phyloP scores from a whole-genome alignment of 768 basidiomycete genomes.

The Dictyophora rubrovolvata region DNA sequence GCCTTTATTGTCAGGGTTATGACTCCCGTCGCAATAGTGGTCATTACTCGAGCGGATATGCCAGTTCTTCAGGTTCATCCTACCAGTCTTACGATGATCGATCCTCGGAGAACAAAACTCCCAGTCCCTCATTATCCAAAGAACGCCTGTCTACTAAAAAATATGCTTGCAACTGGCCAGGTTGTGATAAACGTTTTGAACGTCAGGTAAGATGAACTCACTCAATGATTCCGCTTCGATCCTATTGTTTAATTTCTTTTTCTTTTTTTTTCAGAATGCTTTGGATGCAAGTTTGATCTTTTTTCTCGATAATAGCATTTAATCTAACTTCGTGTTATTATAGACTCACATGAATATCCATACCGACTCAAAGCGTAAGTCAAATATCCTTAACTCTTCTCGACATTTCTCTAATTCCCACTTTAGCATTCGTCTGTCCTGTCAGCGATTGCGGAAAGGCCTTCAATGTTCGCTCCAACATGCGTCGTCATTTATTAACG shows the following conservation, averaged over 20 bases:
- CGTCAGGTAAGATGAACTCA: background rate
- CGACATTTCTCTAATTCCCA: background rate
- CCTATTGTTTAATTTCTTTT: background rate
- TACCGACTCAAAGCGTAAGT: slow-evolving; percentile 1
- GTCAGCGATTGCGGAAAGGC: slow-evolving; percentile 3
- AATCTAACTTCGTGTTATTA: background rate
- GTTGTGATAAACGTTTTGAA: slow-evolving; percentile 7
- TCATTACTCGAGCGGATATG: background rate
- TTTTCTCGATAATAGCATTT: background rate
- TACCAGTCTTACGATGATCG: background rate
- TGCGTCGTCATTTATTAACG: slow-evolving; percentile 7
- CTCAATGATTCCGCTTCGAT: background rate
- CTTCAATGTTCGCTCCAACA: slow-evolving; percentile 10
- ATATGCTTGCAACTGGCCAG: slow-evolving; percentile 3
- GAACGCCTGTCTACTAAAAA: background rate
- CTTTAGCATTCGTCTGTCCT: slow-evolving; percentile 3
- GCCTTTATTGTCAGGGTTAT: background rate
- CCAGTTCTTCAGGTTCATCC: background rate
- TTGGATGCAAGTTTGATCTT: background rate
- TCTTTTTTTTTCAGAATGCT: background rate
- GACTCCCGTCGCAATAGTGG: background rate
- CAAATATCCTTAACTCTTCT: background rate
- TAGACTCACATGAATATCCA: slow-evolving; percentile 9
- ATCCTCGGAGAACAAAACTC: background rate
- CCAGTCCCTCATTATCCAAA: background rate